A percentile compares a stretch with the other conserved stretches of the same genome.
Evolutionary conservation across 2,329 filamentous ascomycete genomes (phyloP).

Genomic region (Decorospora gaudefroyi): DNA sequence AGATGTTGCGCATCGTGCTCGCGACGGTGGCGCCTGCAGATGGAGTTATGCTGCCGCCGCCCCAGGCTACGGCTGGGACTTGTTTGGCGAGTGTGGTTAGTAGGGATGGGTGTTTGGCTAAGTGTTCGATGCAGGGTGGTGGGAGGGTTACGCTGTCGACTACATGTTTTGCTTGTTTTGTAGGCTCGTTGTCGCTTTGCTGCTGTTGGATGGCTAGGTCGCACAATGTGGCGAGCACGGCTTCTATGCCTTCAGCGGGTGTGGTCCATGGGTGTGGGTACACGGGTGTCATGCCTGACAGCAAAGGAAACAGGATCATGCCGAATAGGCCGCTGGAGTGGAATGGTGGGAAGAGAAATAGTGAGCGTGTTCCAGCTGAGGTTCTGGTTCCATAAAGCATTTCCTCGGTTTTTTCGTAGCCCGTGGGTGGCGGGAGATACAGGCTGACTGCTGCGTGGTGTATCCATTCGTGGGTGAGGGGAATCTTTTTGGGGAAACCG

Average conservation of each 20-base stretch:
- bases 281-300: slow-evolving; percentile 5
- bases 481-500: slow-evolving; percentile 46
- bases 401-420: not conserved
- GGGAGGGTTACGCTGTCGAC: not conserved
- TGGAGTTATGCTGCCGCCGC: slow-evolving; percentile 15
- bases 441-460: slow-evolving; percentile 3
- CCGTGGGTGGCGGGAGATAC: slow-evolving; percentile 7
- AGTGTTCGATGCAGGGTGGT: slow-evolving; percentile 8
- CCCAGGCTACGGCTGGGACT: slow-evolving; percentile 7
- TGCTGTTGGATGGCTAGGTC: not conserved
- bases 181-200: not conserved
- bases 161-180: not conserved
- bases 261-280: slow-evolving; percentile 6
- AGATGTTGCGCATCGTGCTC: slow-evolving; percentile 4
- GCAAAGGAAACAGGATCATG: slow-evolving; percentile 9
- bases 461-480: slow-evolving; percentile 30
- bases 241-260: slow-evolving; percentile 2
- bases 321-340: slow-evolving; percentile 15
- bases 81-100: slow-evolving; percentile 2
- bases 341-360: slow-evolving; percentile 13
- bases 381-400: not conserved
- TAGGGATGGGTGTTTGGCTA: slow-evolving; percentile 6
- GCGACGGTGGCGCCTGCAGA: slow-evolving; percentile 8
- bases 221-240: not conserved
- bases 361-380: not conserved